phyloP scores from a whole-genome alignment of 2,329 filamentous ascomycete species.

The Periconia sp. region DNA sequence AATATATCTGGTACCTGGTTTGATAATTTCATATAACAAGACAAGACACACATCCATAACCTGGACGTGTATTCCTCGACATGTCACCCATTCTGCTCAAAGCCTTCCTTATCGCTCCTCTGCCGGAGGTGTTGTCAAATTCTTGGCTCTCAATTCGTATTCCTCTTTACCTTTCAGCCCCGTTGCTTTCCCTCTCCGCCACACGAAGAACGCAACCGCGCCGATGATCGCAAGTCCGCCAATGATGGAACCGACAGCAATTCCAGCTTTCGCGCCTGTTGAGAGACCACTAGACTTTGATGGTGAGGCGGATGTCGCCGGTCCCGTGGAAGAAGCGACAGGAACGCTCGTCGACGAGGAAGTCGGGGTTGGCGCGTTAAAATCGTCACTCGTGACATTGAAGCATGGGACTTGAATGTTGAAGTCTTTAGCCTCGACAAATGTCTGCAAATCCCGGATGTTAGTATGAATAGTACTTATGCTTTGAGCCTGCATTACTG shows the following conservation, averaged over 20 bases:
- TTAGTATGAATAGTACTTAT: background rate
- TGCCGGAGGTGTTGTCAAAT: constrained; percentile 4
- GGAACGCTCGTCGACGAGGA: constrained; percentile 21
- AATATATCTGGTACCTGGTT: no score
- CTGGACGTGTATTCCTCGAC: no score
- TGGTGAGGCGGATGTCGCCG: constrained; percentile 17
- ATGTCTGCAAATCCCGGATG: constrained; percentile 32
- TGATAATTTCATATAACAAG: no score
- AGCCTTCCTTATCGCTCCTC: no score
- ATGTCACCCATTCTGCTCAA: no score
- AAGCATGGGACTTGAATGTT: constrained; percentile 53
- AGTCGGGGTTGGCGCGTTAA: constrained; percentile 31
- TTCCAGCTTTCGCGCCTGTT: constrained; percentile 51
- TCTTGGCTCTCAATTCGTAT: constrained; percentile 33
- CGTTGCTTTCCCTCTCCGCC: constrained; percentile 23
- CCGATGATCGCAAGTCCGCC: constrained; percentile 27
- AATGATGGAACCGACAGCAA: constrained; percentile 44
- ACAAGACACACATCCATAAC: no score
- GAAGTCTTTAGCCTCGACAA: constrained; percentile 49
- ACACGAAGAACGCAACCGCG: constrained; percentile 27
- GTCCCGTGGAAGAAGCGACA: constrained; percentile 28
- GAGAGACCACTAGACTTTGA: constrained; percentile 36
- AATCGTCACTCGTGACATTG: constrained; percentile 51
- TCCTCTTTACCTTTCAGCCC: constrained; percentile 27
- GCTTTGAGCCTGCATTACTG: no score